Conservation (phyloP, 192 early-diverging fungal genomes). For the Coemansia aciculifera region DNA sequence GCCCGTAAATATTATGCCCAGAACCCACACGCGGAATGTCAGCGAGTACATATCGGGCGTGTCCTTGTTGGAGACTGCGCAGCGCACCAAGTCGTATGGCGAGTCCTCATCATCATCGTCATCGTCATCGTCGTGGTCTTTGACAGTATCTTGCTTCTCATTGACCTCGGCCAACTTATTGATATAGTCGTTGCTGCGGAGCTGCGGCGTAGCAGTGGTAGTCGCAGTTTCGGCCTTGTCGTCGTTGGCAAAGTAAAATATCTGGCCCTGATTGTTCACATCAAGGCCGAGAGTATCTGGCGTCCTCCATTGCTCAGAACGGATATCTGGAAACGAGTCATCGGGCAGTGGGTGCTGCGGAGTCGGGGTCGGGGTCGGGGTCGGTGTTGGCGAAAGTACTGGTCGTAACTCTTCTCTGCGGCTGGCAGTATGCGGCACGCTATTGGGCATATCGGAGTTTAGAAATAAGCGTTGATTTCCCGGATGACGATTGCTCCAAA, state of each 20-base stretch:
- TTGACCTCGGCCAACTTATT: background rate
- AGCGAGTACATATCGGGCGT: slow-evolving; percentile 63
- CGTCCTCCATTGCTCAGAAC: slow-evolving; percentile 3
- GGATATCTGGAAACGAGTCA: slow-evolving; percentile 16
- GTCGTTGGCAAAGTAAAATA: slow-evolving; percentile 26
- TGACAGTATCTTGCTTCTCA: background rate
- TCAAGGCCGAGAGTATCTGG: slow-evolving; percentile 2
- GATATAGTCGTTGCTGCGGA: background rate
- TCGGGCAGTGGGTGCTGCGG: background rate
- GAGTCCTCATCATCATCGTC: slow-evolving; percentile 38
- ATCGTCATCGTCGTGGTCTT: slow-evolving; percentile 18
- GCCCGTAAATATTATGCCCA: slow-evolving; percentile 66
- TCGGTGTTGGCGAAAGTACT: background rate
- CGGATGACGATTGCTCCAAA: background rate
- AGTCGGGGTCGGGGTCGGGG: background rate
- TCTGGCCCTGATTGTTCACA: background rate
- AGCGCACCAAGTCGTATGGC: slow-evolving; percentile 68
- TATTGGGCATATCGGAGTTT: slow-evolving; percentile 1
- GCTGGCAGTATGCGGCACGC: background rate
- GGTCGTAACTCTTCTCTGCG: background rate
- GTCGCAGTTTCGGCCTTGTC: slow-evolving; percentile 16
- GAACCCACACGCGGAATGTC: slow-evolving; percentile 72
- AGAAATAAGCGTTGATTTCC: background rate
- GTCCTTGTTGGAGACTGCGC: slow-evolving; percentile 67
- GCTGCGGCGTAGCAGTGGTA: background rate